Evolutionary conservation across 2,329 filamentous ascomycete genomes (phyloP).

Genomic region (Lachnellula occidentalis): DNA sequence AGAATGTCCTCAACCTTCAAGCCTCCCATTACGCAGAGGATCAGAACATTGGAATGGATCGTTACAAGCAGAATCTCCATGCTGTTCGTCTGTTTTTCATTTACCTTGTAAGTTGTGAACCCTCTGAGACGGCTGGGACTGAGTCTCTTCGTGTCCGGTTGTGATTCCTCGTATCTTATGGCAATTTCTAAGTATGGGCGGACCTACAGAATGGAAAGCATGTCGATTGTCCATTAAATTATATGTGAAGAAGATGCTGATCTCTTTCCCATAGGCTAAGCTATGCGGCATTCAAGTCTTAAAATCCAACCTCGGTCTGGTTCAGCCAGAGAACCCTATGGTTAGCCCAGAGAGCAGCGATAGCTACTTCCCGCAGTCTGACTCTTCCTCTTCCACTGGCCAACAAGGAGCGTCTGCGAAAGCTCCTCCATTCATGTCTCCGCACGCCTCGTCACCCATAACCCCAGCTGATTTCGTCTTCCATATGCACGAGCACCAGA

Average conservation of each 20-base stretch:
- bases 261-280: neutral
- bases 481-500: neutral
- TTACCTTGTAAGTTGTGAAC: neutral
- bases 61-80: neutral
- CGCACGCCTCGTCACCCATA: neutral
- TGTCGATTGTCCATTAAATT: no score
- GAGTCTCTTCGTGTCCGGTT: neutral
- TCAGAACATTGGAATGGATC: neutral
- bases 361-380: neutral
- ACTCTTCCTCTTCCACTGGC: neutral
- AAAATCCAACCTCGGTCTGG: neutral
- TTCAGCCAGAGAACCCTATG: neutral
- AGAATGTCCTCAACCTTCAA: neutral
- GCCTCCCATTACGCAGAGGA: neutral
- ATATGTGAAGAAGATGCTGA: no score
- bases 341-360: neutral
- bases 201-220: neutral
- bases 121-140: no score
- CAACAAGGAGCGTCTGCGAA: neutral
- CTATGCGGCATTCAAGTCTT: neutral
- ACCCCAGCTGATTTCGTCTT: neutral
- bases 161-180: neutral
- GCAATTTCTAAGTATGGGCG: neutral
- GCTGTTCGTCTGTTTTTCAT: neutral
- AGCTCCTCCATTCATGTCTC: neutral